Conservation (phyloP, 106 monocot genomes). For the Dendrobium nobile region DNA sequence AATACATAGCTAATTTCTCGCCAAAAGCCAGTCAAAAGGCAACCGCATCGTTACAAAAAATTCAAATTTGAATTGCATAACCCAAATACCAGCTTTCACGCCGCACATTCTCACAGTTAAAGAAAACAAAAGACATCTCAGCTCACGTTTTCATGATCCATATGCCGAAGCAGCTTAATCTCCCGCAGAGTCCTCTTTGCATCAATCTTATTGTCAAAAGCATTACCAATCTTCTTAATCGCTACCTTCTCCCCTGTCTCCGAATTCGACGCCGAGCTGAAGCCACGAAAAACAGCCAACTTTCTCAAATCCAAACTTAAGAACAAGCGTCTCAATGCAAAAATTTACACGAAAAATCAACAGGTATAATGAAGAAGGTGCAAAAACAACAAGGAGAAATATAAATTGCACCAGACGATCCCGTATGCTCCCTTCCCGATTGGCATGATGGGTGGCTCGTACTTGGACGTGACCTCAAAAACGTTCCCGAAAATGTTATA, state of each 20-base stretch:
- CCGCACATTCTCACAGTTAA: not conserved
- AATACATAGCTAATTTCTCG: not conserved
- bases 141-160: conserved; percentile 98
- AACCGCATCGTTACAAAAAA: not conserved
- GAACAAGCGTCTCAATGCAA: not conserved
- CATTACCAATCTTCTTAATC: conserved; percentile 97
- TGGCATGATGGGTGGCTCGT: conserved; percentile 94
- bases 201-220: conserved; percentile 94
- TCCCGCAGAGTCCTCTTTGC: conserved; percentile 94
- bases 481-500: conserved; percentile 96
- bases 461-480: conserved; percentile 90
- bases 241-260: conserved; percentile 96
- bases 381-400: not conserved
- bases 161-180: conserved; percentile 94
- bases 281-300: not conserved
- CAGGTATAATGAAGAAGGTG: not conserved
- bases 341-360: not conserved
- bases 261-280: conserved; percentile 79
- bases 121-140: not conserved
- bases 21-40: not conserved
- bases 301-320: not conserved
- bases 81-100: not conserved
- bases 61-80: not conserved
- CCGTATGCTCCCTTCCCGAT: conserved; percentile 98
- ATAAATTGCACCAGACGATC: conserved; percentile 64